Percentiles rank a stretch among this genome's conserved stretches.
Evolutionary conservation across 257 asterid genomes (phyloP).

Genomic region (Datura wrightii): DNA sequence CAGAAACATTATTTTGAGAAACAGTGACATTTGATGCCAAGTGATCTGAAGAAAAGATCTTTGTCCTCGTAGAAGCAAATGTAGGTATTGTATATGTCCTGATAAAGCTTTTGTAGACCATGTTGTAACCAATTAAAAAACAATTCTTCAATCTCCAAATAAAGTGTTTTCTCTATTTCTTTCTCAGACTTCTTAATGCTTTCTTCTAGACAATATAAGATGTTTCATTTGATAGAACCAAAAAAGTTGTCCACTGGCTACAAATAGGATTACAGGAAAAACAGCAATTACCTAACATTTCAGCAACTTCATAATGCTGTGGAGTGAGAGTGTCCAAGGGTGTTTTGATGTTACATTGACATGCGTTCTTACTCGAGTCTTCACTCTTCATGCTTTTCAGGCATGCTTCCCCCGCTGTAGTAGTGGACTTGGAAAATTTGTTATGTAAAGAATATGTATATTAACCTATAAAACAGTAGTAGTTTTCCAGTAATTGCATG

Average conservation of each 20-base stretch:
- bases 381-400: not conserved
- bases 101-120: slow-evolving; percentile 1
- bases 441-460: not conserved
- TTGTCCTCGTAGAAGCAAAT: not conserved
- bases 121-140: not conserved
- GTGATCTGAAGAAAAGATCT: not conserved
- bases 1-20: not conserved
- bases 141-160: not conserved
- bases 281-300: not conserved
- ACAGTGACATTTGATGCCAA: not conserved
- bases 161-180: not conserved
- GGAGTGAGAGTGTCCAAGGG: no score
- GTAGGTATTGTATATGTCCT: not conserved
- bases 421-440: not conserved
- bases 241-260: not conserved
- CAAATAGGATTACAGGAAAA: not conserved
- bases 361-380: not conserved
- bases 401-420: not conserved
- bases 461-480: not conserved
- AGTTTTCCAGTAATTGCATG: not conserved
- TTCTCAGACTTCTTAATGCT: not conserved
- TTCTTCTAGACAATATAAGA: not conserved
- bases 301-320: not conserved
- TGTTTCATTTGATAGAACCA: not conserved
- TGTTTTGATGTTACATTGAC: no score